phyloP scores from a whole-genome alignment of 2,329 filamentous ascomycete genomes.

The Cadophora luteo-olivacea region DNA sequence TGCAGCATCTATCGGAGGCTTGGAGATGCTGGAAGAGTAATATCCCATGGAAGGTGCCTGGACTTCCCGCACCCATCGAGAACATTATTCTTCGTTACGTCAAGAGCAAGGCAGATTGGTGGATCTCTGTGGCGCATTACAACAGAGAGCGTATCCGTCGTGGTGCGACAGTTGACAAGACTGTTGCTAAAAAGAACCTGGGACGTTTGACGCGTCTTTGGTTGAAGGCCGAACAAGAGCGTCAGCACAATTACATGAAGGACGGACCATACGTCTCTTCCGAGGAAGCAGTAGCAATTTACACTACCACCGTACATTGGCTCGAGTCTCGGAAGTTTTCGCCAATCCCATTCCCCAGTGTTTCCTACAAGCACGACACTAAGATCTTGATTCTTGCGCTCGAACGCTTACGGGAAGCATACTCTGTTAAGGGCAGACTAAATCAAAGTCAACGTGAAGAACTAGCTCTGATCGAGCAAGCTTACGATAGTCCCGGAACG shows the following conservation, averaged over 20 bases:
- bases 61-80: slow-evolving; percentile 93
- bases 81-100: slow-evolving; percentile 99
- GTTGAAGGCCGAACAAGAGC: slow-evolving; percentile 97
- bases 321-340: slow-evolving; percentile 98
- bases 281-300: slow-evolving; percentile 97
- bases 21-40: slow-evolving; percentile 99
- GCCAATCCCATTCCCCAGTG: slow-evolving; percentile 97
- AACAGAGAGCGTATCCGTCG: slow-evolving; percentile 96
- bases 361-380: slow-evolving; percentile 99
- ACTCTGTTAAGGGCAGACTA: slow-evolving; percentile 94
- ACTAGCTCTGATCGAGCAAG: slow-evolving; percentile 94
- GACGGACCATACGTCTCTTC: slow-evolving; percentile 98
- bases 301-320: slow-evolving; percentile 99
- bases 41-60: slow-evolving; percentile 99
- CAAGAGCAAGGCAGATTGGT: slow-evolving; percentile 99
- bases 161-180: slow-evolving; percentile 98
- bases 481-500: slow-evolving; percentile 96
- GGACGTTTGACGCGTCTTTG: slow-evolving; percentile 92
- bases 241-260: slow-evolving; percentile 99
- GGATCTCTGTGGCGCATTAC: slow-evolving; percentile 98
- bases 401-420: slow-evolving; percentile 91
- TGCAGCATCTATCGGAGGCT: slow-evolving; percentile 96
- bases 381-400: slow-evolving; percentile 97
- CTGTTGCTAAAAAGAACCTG: slow-evolving; percentile 98
- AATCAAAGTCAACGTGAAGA: slow-evolving; percentile 99